Evolutionary conservation across 2,329 filamentous ascomycete genomes (phyloP), one percentile per base, ranked within the genome.

Genomic region (Beauveria varroae): DNA sequence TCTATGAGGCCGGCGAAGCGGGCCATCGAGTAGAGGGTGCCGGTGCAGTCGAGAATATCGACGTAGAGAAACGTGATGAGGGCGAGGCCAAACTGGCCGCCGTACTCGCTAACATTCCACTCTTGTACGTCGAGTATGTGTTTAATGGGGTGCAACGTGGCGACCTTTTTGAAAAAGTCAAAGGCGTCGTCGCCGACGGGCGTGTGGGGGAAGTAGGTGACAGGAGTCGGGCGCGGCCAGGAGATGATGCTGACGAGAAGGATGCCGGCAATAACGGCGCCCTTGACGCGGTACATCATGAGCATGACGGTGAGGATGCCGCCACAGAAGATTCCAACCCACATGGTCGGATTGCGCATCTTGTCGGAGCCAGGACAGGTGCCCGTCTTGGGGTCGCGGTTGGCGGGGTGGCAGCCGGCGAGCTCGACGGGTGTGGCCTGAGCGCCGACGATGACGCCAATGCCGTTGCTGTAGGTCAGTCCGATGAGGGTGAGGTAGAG

Each of bases 61-160:
- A 96, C 91, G 69, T 96, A 96, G 24, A 96, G 80, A 76, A 96
- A 96, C 2, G 91, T 96, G 72, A 96, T 87, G 65, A 96, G 85
- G 0, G 91, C 91, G 55, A 95, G 80, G 30, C 88, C 89, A 69
- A 96, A 96, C 69, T 95, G 87, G 3, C 85, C 85, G 12, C 88
- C 86, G 62, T 91, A 86, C 5, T 79, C 79, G 8, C 80, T 76
- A 26, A 96, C 78, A 67, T 89, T 77, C 87, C 90, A 96, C 62
- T 91, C 77, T 70, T 91, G 89, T 1, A 87, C 90, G 40, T 80
- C 82, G 16, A 96, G 80, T 5, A 84, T 86, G 54, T 83, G 81
- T 64, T 81, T 71, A 70, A 96, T 96, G 6, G 85, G 82, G 70
- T 93, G 90, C 78, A 96, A 95, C 26, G 87, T 86, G 47, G 93